These are phyloP conservation scores for Raphanus raphanistrum DNA, from an alignment of 345 rosid genomes.

Conservation along the genomic window DNA sequence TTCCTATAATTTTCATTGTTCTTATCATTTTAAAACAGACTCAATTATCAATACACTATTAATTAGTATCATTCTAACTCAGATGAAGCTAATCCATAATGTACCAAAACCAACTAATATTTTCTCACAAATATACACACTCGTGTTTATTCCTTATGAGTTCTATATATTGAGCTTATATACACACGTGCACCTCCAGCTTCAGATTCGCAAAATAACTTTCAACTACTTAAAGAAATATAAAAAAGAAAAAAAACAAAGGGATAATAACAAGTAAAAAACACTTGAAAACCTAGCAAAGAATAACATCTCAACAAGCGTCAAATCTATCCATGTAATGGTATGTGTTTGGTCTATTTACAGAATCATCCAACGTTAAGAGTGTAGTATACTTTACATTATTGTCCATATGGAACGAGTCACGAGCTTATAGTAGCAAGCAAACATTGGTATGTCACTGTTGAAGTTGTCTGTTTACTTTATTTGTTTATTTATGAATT, in stretches of 20 bases:
- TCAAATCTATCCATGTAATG: conserved; percentile 16
- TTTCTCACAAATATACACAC: background rate
- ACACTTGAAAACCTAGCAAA: conserved; percentile 26
- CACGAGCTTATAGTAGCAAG: conserved; percentile 37
- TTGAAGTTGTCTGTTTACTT: conserved; percentile 32
- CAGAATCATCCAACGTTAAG: conserved; percentile 30
- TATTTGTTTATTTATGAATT: background rate
- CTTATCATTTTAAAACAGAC: background rate
- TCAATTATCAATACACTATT: background rate
- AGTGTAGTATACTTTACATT: background rate
- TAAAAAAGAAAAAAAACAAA: conserved; percentile 34
- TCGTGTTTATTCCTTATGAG: background rate
- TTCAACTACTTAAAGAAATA: conserved; percentile 12
- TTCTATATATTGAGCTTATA: background rate
- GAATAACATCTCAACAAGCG: conserved; percentile 23
- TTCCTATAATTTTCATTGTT: background rate
- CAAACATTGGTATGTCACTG: conserved; percentile 35
- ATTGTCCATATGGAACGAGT: conserved; percentile 22
- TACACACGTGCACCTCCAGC: conserved; percentile 6
- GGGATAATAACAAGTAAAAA: conserved; percentile 6
- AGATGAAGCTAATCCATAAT: background rate
- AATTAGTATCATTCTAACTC: background rate
- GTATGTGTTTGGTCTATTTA: conserved; percentile 24
- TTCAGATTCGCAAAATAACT: background rate
- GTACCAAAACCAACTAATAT: background rate